These are phyloP conservation scores for Boletus sp. DNA, from an alignment of 768 basidiomycete species.

Conservation along the genomic window DNA sequence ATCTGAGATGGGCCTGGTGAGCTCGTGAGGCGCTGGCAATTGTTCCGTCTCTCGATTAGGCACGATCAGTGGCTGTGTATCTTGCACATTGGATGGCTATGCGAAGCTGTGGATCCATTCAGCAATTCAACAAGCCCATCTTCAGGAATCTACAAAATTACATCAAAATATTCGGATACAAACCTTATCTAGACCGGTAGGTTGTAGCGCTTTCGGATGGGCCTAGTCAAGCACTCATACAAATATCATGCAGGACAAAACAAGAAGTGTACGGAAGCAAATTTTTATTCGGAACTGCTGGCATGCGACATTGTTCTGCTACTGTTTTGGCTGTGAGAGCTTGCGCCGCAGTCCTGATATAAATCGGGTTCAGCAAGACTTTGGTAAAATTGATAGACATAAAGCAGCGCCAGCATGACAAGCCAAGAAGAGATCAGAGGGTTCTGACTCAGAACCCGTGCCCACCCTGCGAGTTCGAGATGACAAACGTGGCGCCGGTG, in stretches of 20 bases:
- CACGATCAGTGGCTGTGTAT: constrained; percentile 26
- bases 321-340: not conserved
- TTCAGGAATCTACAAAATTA: not conserved
- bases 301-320: not conserved
- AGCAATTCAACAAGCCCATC: too few species aligned
- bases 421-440: not conserved
- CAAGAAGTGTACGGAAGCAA: not conserved
- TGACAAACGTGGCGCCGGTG: not conserved
- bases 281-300: not conserved
- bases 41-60: constrained; percentile 8
- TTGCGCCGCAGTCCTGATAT: not conserved
- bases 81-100: not conserved
- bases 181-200: not conserved
- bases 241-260: not conserved
- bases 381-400: too few species aligned
- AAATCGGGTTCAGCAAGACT: too few species aligned
- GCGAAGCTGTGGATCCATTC: not conserved
- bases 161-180: not conserved
- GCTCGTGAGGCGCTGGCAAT: constrained; percentile 1
- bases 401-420: not conserved
- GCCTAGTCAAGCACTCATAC: not conserved
- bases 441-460: not conserved
- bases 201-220: not conserved
- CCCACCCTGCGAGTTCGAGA: not conserved
- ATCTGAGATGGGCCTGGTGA: constrained; percentile 8